Base-by-base conservation (phyloP, 2,329 filamentous ascomycete species). In the Huntiella abstrusa region DNA sequence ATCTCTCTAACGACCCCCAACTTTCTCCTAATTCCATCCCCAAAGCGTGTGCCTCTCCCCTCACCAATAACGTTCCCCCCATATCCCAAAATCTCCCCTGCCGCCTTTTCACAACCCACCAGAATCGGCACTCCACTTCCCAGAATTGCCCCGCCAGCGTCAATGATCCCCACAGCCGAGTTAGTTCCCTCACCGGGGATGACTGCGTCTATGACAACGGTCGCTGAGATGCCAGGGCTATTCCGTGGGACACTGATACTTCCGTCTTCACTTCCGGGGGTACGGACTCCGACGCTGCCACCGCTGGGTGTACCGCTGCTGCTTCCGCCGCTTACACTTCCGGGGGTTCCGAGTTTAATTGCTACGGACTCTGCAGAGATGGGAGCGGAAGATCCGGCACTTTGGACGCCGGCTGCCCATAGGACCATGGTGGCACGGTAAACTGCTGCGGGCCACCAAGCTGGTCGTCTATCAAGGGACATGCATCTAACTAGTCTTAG, bases 401-500 rank as follows among this genome's bases (percentile, higher is more conserved):
- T 28, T 28, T 28, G 22, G 6, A 28, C 22, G 2, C 22, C 72
- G 53, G 80, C 73, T 2, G 69, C 65, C 76, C 75, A 80, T 2
- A 79, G 62, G 36, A 77, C 69, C 47, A 80, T 61, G 3, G 68
- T 68, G 2, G 69, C 77, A n/a, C 80, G 73, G 56, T 83, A 83
- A 36, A 83, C 63, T 3, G 77, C 78, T 1, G 69, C 71, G n/a
- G 75, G 64, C 78, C 78, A 83, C 79, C 79, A 84, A 34, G 69
- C 71, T 4, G 79, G 79, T 16, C 76, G 69, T 3, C 71, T 65
- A 42, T 74, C 69, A 28, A 63, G 61, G 2, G 73, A 68, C 70
- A 83, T 80, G 11, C 64, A 62, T 5, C 70, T 65, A 35, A 82
- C 59, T 8, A 80, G 64, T 3, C 75, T 68, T 38, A 80, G 61